Percentiles rank a stretch among this genome's conserved stretches.
These are phyloP conservation scores for Pythium scleroteichum DNA, from an alignment of 352 stramenopile species.

Conservation along the genomic window DNA sequence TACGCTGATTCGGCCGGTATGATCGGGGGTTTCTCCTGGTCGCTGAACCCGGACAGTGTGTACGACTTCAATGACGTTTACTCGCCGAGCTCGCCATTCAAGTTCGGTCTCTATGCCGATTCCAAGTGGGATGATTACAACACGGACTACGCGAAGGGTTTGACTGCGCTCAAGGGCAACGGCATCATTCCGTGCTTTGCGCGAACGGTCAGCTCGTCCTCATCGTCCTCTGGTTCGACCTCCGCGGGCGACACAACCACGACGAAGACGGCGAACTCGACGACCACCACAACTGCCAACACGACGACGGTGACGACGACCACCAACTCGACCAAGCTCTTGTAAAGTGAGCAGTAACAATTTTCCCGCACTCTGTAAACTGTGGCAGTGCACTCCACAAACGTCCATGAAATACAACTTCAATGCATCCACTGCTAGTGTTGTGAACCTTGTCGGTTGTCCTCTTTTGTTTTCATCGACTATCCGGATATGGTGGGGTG, in stretches of 20 bases:
- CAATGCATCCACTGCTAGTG: neutral
- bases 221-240: conserved; percentile 28
- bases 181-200: conserved; percentile 72
- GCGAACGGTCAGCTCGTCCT: conserved; percentile 38
- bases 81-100: conserved; percentile 53
- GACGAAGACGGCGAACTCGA: conserved; percentile 19
- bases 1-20: conserved; percentile 69
- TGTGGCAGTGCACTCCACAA: too few relatives aligned
- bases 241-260: conserved; percentile 31
- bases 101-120: conserved; percentile 75
- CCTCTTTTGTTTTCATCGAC: too few relatives aligned
- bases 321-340: conserved; percentile 12
- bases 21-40: conserved; percentile 78
- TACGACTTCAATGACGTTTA: conserved; percentile 83
- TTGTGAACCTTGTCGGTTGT: neutral
- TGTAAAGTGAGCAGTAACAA: conserved; percentile 4
- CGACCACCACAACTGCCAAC: conserved; percentile 23
- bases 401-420: conserved; percentile 17
- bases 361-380: neutral
- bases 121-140: conserved; percentile 69
- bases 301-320: conserved; percentile 15
- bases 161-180: conserved; percentile 68
- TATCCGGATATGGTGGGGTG: too few relatives aligned
- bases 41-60: conserved; percentile 70
- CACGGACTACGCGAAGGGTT: conserved; percentile 62